These are phyloP conservation scores for Didymella sp. DNA, from an alignment of 2,329 filamentous ascomycete genomes.

Conservation along the genomic window DNA sequence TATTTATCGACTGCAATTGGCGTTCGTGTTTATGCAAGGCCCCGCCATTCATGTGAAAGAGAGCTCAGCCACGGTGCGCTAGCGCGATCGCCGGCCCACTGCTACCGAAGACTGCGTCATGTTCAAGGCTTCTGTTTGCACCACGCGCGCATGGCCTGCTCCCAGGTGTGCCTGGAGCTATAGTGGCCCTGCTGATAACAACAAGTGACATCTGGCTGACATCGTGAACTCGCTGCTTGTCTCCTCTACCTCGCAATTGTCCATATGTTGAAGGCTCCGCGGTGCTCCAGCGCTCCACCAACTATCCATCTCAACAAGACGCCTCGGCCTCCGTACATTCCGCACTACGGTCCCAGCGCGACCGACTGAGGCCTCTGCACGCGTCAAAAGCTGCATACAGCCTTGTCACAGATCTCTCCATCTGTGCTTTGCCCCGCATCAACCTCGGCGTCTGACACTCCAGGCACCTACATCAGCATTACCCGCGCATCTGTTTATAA, in stretches of 20 bases:
- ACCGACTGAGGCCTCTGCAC: constrained; percentile 7
- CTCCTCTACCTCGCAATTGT: neutral
- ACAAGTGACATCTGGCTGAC: constrained; percentile 1
- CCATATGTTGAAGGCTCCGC: neutral
- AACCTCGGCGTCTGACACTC: constrained; percentile 12
- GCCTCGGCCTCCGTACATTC: constrained; percentile 13
- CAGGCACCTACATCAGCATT: constrained; percentile 21
- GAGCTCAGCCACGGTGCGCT: constrained; percentile 8
- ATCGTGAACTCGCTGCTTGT: neutral
- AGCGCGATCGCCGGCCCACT: constrained; percentile 13
- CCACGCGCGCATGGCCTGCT: constrained; percentile 13
- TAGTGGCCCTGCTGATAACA: neutral
- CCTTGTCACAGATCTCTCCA: constrained; percentile 3
- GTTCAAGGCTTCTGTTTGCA: constrained; percentile 10
- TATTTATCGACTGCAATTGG: constrained; percentile 9
- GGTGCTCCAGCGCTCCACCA: neutral
- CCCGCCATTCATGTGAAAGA: constrained; percentile 15
- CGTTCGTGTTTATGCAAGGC: neutral
- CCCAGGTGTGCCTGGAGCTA: constrained; percentile 4
- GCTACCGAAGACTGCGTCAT: constrained; percentile 18
- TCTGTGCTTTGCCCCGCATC: constrained; percentile 16
- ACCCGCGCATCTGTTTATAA: constrained; percentile 11
- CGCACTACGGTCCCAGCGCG: constrained; percentile 14
- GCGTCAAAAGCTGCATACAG: constrained; percentile 18
- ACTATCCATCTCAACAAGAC: constrained; percentile 13